Conservation (phyloP, 768 basidiomycete genomes). For the Hortiboletus campestris region DNA sequence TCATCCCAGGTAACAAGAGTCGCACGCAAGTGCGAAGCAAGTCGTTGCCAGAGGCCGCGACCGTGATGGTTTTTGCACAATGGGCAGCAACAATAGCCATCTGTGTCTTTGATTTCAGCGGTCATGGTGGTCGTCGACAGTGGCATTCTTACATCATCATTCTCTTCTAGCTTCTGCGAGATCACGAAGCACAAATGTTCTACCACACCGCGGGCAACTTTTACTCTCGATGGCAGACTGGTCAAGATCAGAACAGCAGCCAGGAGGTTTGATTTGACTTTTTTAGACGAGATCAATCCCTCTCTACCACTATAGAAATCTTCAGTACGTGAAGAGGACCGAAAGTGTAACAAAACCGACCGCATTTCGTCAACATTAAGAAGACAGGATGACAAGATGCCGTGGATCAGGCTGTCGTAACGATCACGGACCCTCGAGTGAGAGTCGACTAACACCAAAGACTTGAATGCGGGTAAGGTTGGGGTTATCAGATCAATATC, state of each 20-base stretch:
- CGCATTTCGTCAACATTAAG: constrained; percentile 90
- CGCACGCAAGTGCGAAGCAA: constrained; percentile 70
- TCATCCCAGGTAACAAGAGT: constrained; percentile 73
- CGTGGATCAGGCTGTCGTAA: constrained; percentile 67
- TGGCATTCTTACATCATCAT: constrained; percentile 54
- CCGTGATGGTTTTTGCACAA: constrained; percentile 81
- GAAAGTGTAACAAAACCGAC: constrained; percentile 42
- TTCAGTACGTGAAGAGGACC: constrained; percentile 2
- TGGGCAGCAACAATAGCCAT: constrained; percentile 83
- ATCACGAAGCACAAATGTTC: constrained; percentile 87
- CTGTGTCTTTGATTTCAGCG: constrained; percentile 37
- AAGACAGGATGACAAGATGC: constrained; percentile 81
- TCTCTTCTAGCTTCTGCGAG: constrained; percentile 72
- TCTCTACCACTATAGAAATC: constrained; percentile 62
- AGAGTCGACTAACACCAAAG: constrained; percentile 54
- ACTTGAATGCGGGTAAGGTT: constrained; percentile 77
- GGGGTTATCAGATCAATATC: constrained; percentile 79
- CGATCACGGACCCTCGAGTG: constrained; percentile 44
- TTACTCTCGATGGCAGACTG: constrained; percentile 61
- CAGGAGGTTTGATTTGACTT: constrained; percentile 88
- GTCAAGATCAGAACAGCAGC: constrained; percentile 85
- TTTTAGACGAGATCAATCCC: constrained; percentile 72
- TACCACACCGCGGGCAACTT: constrained; percentile 69
- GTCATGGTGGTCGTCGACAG: not conserved
- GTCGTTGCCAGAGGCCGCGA: constrained; percentile 66